Conservation (phyloP, 768 basidiomycete species). For the Lactarius tabidus region DNA sequence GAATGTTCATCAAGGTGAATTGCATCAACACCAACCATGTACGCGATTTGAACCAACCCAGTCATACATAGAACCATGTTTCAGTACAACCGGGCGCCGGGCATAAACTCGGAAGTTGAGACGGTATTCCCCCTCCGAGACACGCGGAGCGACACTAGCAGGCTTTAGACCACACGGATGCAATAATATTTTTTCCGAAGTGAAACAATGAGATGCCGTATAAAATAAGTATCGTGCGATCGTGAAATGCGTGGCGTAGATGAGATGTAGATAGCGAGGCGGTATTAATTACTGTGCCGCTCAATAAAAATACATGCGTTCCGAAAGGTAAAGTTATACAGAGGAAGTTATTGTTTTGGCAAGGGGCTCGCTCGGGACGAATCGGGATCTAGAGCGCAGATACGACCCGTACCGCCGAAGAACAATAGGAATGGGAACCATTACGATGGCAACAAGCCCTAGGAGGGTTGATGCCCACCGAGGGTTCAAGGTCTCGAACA, state of each 20-base stretch:
- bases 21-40: too few species aligned
- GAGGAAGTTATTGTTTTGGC: conserved; percentile 5
- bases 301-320: background rate
- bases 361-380: conserved; percentile 6
- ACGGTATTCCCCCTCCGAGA: too few species aligned
- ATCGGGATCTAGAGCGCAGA: conserved; percentile 24
- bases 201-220: background rate
- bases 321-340: background rate
- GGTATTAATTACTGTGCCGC: too few species aligned
- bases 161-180: background rate
- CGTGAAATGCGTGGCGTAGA: background rate
- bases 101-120: too few species aligned
- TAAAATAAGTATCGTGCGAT: background rate
- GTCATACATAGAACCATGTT: too few species aligned
- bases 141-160: background rate
- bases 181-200: background rate
- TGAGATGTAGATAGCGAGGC: too few species aligned
- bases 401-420: conserved; percentile 27
- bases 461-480: conserved; percentile 58
- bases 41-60: too few species aligned
- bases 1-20: too few species aligned
- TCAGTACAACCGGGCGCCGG: too few species aligned
- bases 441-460: conserved; percentile 45
- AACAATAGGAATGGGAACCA: conserved; percentile 42
- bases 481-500: conserved; percentile 48